Evolutionary conservation across 2,329 filamentous ascomycete genomes (phyloP).

Genomic region (Aspergillus spinulosporus): DNA sequence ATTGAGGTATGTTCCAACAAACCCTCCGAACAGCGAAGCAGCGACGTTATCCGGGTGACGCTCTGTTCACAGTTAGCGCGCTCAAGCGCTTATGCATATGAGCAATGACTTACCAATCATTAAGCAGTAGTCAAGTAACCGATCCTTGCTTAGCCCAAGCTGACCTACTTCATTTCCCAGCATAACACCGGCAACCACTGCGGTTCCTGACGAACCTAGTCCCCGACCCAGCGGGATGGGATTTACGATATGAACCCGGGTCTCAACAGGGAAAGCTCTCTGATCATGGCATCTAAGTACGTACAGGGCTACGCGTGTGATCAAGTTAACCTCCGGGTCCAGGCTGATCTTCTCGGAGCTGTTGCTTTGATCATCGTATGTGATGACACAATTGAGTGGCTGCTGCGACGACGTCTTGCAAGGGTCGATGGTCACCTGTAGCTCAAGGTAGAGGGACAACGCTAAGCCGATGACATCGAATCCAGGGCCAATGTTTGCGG

Average conservation of each 20-base stretch:
- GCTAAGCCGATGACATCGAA: conserved; percentile 97
- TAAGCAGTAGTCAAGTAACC: conserved; percentile 91
- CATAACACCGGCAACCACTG: conserved; percentile 92
- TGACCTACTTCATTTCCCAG: conserved; percentile 86
- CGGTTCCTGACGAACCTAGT: conserved; percentile 88
- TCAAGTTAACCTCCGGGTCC: conserved; percentile 82
- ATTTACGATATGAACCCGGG: conserved; percentile 92
- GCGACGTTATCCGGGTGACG: conserved; percentile 93
- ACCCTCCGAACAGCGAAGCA: conserved; percentile 91
- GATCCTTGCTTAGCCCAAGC: conserved; percentile 72
- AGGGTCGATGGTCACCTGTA: conserved; percentile 75
- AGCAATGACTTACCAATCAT: conserved; percentile 72
- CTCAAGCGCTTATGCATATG: neutral
- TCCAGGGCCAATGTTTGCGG: conserved; percentile 94
- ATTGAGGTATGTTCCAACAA: conserved; percentile 94
- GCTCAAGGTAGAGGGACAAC: conserved; percentile 88
- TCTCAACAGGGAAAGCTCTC: conserved; percentile 78
- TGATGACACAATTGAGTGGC: conserved; percentile 71
- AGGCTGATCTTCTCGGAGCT: conserved; percentile 73
- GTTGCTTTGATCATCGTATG: conserved; percentile 81
- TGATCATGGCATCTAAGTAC: conserved; percentile 90
- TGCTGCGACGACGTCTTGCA: conserved; percentile 40
- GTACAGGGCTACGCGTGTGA: conserved; percentile 91
- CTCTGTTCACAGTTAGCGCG: conserved; percentile 44
- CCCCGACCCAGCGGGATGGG: conserved; percentile 91